Conservation (phyloP, 495 filamentous ascomycete genomes). For the Hyphodiscus hymeniophilus region DNA sequence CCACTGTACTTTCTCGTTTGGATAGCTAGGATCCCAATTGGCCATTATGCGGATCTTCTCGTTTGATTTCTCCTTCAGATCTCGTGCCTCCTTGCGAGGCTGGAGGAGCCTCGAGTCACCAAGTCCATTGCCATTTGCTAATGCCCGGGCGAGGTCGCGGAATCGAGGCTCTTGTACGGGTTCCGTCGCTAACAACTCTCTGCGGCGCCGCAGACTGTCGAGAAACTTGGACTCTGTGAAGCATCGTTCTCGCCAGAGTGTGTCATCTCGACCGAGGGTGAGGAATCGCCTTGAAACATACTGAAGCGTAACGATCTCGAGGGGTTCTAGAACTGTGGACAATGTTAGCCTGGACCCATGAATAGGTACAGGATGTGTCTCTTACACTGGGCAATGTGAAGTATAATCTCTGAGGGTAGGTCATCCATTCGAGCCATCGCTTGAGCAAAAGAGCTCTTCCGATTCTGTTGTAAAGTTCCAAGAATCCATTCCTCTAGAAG, state of each 20-base stretch:
- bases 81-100: conserved; percentile 15
- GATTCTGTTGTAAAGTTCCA: too few species aligned
- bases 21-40: conserved; percentile 76
- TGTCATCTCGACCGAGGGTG: conserved; percentile 64
- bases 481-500: too few species aligned
- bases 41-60: conserved; percentile 49
- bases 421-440: conserved; percentile 15
- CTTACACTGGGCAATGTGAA: conserved; percentile 21
- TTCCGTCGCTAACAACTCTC: conserved; percentile 26
- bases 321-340: conserved; percentile 54
- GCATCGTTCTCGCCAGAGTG: conserved; percentile 67
- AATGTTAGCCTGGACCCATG: neutral
- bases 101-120: conserved; percentile 24
- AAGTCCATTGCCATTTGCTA: conserved; percentile 30
- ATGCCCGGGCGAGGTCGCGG: conserved; percentile 30
- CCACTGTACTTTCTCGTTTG: conserved; percentile 62
- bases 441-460: too few species aligned
- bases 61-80: conserved; percentile 23
- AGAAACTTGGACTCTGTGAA: conserved; percentile 57
- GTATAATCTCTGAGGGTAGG: conserved; percentile 22
- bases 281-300: conserved; percentile 60
- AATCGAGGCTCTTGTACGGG: conserved; percentile 24
- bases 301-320: conserved; percentile 63
- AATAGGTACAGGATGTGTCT: neutral
- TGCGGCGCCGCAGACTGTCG: conserved; percentile 38